Conservation (phyloP, 768 basidiomycete genomes). For the Rhodotorula graminis region DNA sequence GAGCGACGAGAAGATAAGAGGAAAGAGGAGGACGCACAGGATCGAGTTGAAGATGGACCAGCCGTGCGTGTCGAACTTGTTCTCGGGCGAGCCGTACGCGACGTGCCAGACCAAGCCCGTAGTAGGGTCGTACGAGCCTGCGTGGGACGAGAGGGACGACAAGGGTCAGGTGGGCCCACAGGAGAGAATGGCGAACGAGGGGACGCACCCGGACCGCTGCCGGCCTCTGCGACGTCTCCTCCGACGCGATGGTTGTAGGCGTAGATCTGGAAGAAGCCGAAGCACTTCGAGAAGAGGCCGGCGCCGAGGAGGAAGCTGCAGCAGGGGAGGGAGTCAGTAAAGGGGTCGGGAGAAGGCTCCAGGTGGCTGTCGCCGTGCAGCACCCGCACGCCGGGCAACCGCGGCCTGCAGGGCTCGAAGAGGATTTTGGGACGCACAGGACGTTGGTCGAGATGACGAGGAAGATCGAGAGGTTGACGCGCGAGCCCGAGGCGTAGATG, state of each 20-base stretch:
- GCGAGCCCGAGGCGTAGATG: slow-evolving; percentile 74
- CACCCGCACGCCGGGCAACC: no score
- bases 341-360: no score
- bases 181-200: no score
- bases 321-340: no score
- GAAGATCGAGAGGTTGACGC: slow-evolving; percentile 78
- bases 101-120: slow-evolving; percentile 2
- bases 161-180: no score
- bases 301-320: slow-evolving; percentile 75
- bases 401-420: no score
- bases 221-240: slow-evolving; percentile 55
- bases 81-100: slow-evolving; percentile 52
- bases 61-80: slow-evolving; percentile 53
- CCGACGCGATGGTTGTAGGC: slow-evolving; percentile 65
- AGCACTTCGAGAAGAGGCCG: slow-evolving; percentile 77
- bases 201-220: slow-evolving; percentile 64
- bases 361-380: no score
- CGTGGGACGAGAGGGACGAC: no score
- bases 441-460: slow-evolving; percentile 86
- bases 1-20: no score
- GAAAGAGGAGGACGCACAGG: background rate
- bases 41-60: slow-evolving; percentile 69
- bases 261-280: slow-evolving; percentile 67
- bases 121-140: slow-evolving; percentile 53
- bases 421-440: slow-evolving; percentile 52